phyloP scores from a whole-genome alignment of 176 grass and related monocot species.

The Pontederia paniculata region DNA sequence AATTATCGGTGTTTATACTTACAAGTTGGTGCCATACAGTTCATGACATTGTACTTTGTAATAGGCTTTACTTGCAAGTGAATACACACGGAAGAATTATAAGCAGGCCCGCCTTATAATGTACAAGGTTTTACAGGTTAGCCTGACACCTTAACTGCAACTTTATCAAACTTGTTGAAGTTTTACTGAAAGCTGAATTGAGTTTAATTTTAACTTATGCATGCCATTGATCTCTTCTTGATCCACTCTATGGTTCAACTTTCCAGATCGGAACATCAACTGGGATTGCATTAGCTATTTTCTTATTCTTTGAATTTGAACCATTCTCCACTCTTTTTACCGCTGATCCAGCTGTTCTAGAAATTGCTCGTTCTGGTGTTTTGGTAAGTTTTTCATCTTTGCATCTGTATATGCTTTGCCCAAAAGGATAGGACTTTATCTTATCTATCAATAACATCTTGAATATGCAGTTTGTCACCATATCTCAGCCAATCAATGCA shows the following conservation, averaged over 20 bases:
- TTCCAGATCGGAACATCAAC: slow-evolving; percentile 57
- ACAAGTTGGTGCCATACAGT: background rate
- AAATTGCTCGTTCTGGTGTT: slow-evolving; percentile 52
- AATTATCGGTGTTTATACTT: background rate
- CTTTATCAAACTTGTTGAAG: background rate
- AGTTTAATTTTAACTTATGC: background rate
- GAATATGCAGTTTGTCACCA: slow-evolving; percentile 65
- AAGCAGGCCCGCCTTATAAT: slow-evolving; percentile 55
- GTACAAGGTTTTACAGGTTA: slow-evolving; percentile 65
- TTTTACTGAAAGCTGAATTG: background rate
- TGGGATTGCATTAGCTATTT: slow-evolving; percentile 44
- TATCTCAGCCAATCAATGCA: slow-evolving; percentile 84
- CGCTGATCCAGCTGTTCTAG: slow-evolving; percentile 55
- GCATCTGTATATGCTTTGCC: background rate
- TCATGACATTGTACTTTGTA: background rate
- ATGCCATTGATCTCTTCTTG: background rate
- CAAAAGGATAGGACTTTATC: background rate
- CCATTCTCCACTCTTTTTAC: slow-evolving; percentile 58
- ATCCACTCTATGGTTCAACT: slow-evolving; percentile 4
- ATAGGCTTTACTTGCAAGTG: slow-evolving; percentile 75
- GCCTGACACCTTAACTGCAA: background rate
- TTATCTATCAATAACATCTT: slow-evolving; percentile 3
- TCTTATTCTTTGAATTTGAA: slow-evolving; percentile 70
- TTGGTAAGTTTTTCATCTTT: slow-evolving; percentile 42
- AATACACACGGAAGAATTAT: slow-evolving; percentile 70